A percentile compares a stretch with the other conserved stretches of the same genome.
phyloP scores from a whole-genome alignment of 164 flowering plant genomes.

The Chimonanthus salicifolius region DNA sequence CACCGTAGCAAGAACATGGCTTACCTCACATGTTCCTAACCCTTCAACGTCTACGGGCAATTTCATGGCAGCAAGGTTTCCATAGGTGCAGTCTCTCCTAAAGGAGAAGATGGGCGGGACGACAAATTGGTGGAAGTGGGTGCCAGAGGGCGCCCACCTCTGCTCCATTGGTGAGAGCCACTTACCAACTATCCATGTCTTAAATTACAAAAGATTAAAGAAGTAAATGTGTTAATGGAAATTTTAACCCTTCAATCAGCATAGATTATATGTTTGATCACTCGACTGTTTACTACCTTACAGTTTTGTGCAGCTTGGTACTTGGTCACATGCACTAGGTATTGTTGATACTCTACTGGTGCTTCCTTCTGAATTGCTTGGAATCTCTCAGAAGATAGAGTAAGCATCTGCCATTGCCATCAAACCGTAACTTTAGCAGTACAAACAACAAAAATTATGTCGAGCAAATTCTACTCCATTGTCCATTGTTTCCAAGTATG shows the following conservation, averaged over 20 bases:
- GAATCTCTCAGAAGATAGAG: constrained; percentile 75
- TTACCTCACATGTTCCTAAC: constrained; percentile 81
- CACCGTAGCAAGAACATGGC: background rate
- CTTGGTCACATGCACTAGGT: constrained; percentile 81
- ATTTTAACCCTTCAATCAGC: background rate
- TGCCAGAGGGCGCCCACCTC: constrained; percentile 78
- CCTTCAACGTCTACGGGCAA: constrained; percentile 80
- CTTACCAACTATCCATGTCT: constrained; percentile 96
- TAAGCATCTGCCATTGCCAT: constrained; percentile 59
- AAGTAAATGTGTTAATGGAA: background rate
- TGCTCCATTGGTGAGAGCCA: constrained; percentile 80
- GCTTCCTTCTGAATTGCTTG: constrained; percentile 78
- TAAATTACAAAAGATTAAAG: constrained; percentile 9
- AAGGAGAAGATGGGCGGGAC: constrained; percentile 73
- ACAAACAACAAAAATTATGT: too few relatives aligned
- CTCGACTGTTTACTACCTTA: constrained; percentile 36
- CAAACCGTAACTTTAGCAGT: background rate
- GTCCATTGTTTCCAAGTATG: background rate
- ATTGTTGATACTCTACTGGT: constrained; percentile 49
- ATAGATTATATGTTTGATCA: background rate
- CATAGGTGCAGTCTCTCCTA: constrained; percentile 81
- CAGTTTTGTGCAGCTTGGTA: constrained; percentile 77
- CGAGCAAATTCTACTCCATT: too few relatives aligned
- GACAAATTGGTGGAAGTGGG: constrained; percentile 91
- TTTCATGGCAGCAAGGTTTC: constrained; percentile 88